phyloP scores from a whole-genome alignment of 2,329 filamentous ascomycete genomes.

The Calonectria pteridis region DNA sequence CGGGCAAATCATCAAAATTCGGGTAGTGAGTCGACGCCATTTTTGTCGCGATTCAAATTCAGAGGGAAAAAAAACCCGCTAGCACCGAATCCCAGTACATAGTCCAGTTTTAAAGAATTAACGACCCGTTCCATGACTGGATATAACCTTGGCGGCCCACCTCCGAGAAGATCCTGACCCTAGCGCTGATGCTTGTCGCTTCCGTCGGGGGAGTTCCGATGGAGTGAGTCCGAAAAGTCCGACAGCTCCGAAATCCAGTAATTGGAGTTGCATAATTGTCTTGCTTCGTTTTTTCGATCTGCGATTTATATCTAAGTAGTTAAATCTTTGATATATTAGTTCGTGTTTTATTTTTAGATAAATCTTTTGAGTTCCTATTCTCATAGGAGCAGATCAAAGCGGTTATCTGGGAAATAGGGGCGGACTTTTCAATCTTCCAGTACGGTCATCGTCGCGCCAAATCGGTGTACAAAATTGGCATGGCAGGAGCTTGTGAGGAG shows the following conservation, averaged over 20 bases:
- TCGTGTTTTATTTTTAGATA: no score
- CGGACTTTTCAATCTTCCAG: no score
- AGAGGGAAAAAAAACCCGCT: no score
- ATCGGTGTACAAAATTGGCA: no score
- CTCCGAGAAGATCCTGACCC: background rate
- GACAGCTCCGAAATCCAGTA: background rate
- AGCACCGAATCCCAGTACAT: background rate
- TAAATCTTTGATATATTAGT: no score
- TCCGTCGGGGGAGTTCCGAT: background rate
- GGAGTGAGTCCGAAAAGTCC: background rate
- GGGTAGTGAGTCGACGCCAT: background rate
- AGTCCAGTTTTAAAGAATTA: no score
- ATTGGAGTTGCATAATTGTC: background rate
- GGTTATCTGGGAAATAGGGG: no score
- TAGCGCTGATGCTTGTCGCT: background rate
- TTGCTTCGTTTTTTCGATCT: background rate
- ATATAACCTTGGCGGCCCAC: background rate
- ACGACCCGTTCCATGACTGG: no score
- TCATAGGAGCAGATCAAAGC: no score
- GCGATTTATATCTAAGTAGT: background rate
- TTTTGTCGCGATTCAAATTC: background rate
- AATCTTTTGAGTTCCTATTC: no score
- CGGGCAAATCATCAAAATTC: constrained; percentile 56
- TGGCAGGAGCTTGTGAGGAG: no score
- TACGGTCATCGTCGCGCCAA: no score